Evolutionary conservation across 352 stramenopile genomes (phyloP).

Genomic region (Pythium sukuiense): DNA sequence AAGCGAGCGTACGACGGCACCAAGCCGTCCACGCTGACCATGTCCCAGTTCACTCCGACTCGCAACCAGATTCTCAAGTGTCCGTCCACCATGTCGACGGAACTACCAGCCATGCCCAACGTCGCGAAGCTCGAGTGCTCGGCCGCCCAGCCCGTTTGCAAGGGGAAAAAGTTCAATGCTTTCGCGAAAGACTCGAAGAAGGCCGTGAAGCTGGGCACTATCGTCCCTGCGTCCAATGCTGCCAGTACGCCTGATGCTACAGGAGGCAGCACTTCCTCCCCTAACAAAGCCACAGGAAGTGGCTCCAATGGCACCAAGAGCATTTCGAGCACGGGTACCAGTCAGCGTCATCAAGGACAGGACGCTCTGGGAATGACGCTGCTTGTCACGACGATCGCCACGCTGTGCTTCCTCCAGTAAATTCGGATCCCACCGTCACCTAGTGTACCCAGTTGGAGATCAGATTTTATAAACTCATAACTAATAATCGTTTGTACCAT

Average conservation of each 20-base stretch:
- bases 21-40: slow-evolving; percentile 33
- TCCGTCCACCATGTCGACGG: slow-evolving; percentile 26
- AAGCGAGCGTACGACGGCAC: slow-evolving; percentile 52
- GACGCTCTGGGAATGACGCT: too few relatives aligned
- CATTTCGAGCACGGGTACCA: too few relatives aligned
- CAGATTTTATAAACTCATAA: too few relatives aligned
- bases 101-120: slow-evolving; percentile 22
- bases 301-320: background rate
- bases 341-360: too few relatives aligned
- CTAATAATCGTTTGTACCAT: too few relatives aligned
- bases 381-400: too few relatives aligned
- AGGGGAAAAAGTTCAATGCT: slow-evolving; percentile 49
- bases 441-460: too few relatives aligned
- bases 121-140: slow-evolving; percentile 31
- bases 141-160: slow-evolving; percentile 47
- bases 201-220: slow-evolving; percentile 9
- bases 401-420: too few relatives aligned
- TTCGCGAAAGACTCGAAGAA: slow-evolving; percentile 34
- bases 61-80: slow-evolving; percentile 31
- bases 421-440: too few relatives aligned
- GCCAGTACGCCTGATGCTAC: background rate
- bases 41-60: slow-evolving; percentile 29
- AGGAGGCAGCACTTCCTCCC: background rate
- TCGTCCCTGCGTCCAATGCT: slow-evolving; percentile 5
- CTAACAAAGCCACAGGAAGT: background rate